Evolutionary conservation across 805 yeast species (phyloP).

Genomic region (Saccharomycopsis malanga): DNA sequence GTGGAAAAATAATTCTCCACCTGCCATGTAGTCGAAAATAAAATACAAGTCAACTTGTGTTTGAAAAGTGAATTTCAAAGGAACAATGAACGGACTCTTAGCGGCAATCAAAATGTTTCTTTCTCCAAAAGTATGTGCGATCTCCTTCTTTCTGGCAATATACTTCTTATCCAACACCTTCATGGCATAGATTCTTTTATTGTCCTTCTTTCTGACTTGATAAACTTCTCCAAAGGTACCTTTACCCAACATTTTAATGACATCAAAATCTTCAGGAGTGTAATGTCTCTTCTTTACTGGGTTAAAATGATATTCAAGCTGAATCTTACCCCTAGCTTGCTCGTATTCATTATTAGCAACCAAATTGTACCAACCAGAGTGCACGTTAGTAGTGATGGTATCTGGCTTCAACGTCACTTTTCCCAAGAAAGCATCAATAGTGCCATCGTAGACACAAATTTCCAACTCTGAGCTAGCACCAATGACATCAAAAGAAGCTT

Average conservation of each 20-base stretch:
- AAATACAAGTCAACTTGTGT: conserved; percentile 87
- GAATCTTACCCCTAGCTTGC: conserved; percentile 68
- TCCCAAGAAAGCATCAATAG: conserved; percentile 81
- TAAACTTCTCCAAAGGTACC: conserved; percentile 98
- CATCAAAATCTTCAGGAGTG: conserved; percentile 94
- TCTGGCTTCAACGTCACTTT: conserved; percentile 70
- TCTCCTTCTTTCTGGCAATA: conserved; percentile 93
- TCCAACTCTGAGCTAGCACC: conserved; percentile 80
- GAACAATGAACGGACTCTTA: conserved; percentile 90
- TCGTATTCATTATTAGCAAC: conserved; percentile 71
- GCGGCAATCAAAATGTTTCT: conserved; percentile 91
- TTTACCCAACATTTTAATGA: conserved; percentile 81
- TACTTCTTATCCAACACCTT: conserved; percentile 91
- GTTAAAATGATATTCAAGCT: conserved; percentile 67
- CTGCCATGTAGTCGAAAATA: conserved; percentile 96
- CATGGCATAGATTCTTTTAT: conserved; percentile 92
- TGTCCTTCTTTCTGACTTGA: conserved; percentile 89
- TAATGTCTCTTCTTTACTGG: conserved; percentile 65
- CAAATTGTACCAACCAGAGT: conserved; percentile 64
- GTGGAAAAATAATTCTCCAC: conserved; percentile 96
- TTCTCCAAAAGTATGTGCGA: conserved; percentile 97
- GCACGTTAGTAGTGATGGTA: conserved; percentile 28
- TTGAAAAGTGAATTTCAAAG: conserved; percentile 92
- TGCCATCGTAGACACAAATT: conserved; percentile 85
- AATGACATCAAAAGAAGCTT: conserved; percentile 86